Base-by-base conservation (phyloP, 495 filamentous ascomycete genomes). In the Acidomyces sp. region DNA sequence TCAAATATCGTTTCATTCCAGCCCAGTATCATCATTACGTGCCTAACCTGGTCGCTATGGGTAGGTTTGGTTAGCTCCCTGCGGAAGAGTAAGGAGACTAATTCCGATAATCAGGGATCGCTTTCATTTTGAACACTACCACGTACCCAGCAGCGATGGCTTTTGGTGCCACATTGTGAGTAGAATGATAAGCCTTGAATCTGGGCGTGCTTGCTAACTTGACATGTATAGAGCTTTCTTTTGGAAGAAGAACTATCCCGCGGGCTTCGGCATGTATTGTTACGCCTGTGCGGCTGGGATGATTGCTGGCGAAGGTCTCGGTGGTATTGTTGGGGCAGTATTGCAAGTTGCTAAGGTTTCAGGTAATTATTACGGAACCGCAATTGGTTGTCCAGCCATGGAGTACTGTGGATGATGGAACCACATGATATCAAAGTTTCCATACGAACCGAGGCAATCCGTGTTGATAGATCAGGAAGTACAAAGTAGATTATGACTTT, bases 21-120 rank as follows among this genome's bases (percentile, higher is more conserved):
- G 37, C 12, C 9, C 39, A 46, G 20, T 46, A 46, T 23, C 71
- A 77, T 61, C 73, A 67, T 58, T 81, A 67, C 43, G 64, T 78
- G 15, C 77, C 77, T 32, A 81, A 80, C 65, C 77, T 77, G 68
- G 74, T 75, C 53, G 73, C 70, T 17, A 67, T 80, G 29, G 74
- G n/a, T n/a, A n/a, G n/a, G n/a, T n/a, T n/a, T n/a, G n/a, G n/a
- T n/a, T n/a, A n/a, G n/a, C n/a, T n/a, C n/a, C n/a, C n/a, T n/a
- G n/a, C n/a, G n/a, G n/a, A n/a, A n/a, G n/a, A n/a, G n/a, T n/a
- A n/a, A n/a, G n/a, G n/a, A n/a, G n/a, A n/a, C n/a, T n/a, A n/a
- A n/a, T n/a, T n/a, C n/a, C n/a, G n/a, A n/a, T n/a, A n/a, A n/a
- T n/a, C n/a, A n/a, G n/a, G 69, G 6, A 60, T 80, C 24, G 70